Base-by-base conservation (phyloP, 257 asterid species). In the Nemophila menziesii region DNA sequence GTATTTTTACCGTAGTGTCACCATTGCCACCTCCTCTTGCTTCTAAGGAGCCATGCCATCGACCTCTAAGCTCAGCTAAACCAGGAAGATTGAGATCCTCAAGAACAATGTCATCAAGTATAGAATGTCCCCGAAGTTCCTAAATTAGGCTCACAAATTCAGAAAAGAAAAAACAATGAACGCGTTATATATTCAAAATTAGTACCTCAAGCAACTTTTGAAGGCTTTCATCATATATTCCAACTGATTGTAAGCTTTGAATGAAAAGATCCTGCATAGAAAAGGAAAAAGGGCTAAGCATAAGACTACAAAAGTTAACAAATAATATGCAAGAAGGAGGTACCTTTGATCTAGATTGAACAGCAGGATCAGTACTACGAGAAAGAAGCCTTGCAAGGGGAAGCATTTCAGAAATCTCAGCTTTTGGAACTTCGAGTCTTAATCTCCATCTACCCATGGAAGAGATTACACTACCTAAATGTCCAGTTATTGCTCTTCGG, bases 11-110 rank as follows among this genome's bases (percentile, higher is more conserved):
- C 86, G 67, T 77, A 16, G 98, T 90, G 56, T 90, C 98, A 49
- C 98, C 98, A 56, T 84, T 90, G 79, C 98, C 98, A 38, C 98
- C 98, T 57, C 98, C 98, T 57, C 98, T 90, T 49, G 98, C 96
- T 57, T 90, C 96, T 56, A 90, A 60, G 44, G 82, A 72, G 52
- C 98, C 98, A 65, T 64, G 74, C 98, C 98, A 90, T 26, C 69
- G 79, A 55, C 98, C 98, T 70, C 63, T 90, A 34, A 90, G 96
- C 73, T 90, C 98, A 22, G 86, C 94, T 62, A 90, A 77, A 67
- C 96, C 98, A 49, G 98, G 98, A 77, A 90, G 96, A 57, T 71
- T 71, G 57, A 67, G 54, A 60, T 90, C 93, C 39, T 85, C 98
- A 59, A 72, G 81, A 52, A 81, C 76, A 52, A 90, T 77, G 84